phyloP scores from a whole-genome alignment of 345 rosid genomes.

The Lepidium africanum region DNA sequence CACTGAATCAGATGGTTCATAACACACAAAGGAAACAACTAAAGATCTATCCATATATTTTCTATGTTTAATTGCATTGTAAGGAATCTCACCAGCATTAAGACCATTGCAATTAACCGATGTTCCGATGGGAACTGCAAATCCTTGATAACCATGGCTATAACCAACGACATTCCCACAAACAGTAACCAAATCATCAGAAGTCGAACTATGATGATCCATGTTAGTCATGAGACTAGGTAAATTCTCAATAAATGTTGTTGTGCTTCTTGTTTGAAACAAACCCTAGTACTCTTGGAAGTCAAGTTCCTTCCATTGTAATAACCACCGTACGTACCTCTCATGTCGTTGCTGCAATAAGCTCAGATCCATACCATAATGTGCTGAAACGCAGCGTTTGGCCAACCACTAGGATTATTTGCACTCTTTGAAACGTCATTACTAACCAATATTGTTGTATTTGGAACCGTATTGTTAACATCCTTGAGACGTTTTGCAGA shows the following conservation, averaged over 20 bases:
- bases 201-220: constrained; percentile 39
- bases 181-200: constrained; percentile 39
- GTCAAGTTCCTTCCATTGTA: constrained; percentile 25
- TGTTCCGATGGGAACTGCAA: constrained; percentile 26
- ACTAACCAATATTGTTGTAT: constrained; percentile 1
- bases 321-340: constrained; percentile 9
- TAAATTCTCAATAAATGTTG: constrained; percentile 40
- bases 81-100: constrained; percentile 30
- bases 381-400: constrained; percentile 40
- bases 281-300: constrained; percentile 26
- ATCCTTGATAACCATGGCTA: constrained; percentile 33
- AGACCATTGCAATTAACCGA: constrained; percentile 25
- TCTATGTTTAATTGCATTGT: constrained; percentile 33
- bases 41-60: neutral
- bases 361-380: constrained; percentile 27
- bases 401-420: constrained; percentile 28
- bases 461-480: neutral
- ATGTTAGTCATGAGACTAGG: constrained; percentile 35
- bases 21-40: constrained; percentile 8
- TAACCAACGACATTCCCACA: constrained; percentile 28
- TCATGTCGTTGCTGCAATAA: constrained; percentile 38
- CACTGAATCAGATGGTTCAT: constrained; percentile 3
- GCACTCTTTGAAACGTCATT: constrained; percentile 8
- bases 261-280: constrained; percentile 66
- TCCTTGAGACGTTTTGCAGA: constrained; percentile 57